Evolutionary conservation across 1,284 basidiomycete species (phyloP), one percentile per base, ranked within the genome.

Genomic region (Cutaneotrichosporon dermatis): DNA sequence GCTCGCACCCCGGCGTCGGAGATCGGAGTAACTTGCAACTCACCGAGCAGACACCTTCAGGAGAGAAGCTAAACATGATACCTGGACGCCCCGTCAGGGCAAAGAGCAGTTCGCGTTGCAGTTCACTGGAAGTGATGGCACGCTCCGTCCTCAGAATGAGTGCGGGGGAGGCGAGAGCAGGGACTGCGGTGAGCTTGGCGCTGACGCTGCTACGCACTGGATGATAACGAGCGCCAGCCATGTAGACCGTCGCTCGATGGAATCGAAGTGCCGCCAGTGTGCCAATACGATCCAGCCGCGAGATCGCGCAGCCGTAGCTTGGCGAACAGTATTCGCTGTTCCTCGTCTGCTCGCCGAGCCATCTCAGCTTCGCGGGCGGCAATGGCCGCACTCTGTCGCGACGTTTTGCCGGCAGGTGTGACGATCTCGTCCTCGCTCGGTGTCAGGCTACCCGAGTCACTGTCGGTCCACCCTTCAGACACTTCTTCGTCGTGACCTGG

Each of bases 81-180:
- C 72, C 71, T 0, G 72, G 66, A 41, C 72, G 65, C 15, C 74
- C 73, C 2, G 66, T 64, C 1, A 77, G 58, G 2, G 68, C 72
- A 37, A 71, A 73, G 1, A 77, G 53, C 1, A 76, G 57, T 51
- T 77, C 75, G 13, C 73, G 66, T 54, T 75, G 74, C 3, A 76
- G 56, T 46, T 74, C 65, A 7, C 37, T 33, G 10, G 69, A 63
- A 0, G 54, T 57, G 34, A 76, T 71, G 2, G 67, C 65, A 62
- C 69, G 51, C 10, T 41, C 37, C 4, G 12, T 13, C 4, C 50
- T 39, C 15, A 10, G 13, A 2, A 49, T 7, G 4, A 61, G 43
- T 1, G 53, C 60, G 0, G 57, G 61, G 0, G 61, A 60, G 7
- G 52, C 51, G 15, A 63, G 25, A 0, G 62, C 56, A 8, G 62